Evolutionary conservation across 768 basidiomycete species (phyloP).

Genomic region (Sarcodon aspratus): DNA sequence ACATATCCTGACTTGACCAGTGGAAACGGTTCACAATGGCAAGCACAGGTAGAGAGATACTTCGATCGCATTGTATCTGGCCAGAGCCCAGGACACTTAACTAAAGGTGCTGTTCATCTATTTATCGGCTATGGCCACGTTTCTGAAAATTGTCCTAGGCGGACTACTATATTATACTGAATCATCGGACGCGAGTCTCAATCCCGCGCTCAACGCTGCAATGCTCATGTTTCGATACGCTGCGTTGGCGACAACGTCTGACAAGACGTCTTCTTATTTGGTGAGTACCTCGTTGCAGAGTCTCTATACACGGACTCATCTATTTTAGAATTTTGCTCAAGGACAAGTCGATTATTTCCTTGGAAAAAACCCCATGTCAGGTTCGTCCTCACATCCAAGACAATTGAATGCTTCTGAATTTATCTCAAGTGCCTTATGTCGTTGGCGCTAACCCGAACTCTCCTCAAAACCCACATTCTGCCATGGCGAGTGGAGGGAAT

Average conservation of each 20-base stretch:
- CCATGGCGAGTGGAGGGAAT: conserved; percentile 73
- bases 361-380: conserved; percentile 84
- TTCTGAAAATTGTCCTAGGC: conserved; percentile 28
- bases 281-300: conserved; percentile 19
- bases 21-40: conserved; percentile 51
- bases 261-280: conserved; percentile 48
- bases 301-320: conserved; percentile 4
- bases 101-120: conserved; percentile 41
- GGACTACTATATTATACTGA: conserved; percentile 77
- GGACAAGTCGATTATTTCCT: conserved; percentile 72
- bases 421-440: conserved; percentile 56
- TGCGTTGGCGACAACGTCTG: conserved; percentile 50
- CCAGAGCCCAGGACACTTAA: conserved; percentile 41
- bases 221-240: conserved; percentile 76
- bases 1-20: conserved; percentile 35
- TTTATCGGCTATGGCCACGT: not conserved
- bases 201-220: conserved; percentile 80
- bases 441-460: conserved; percentile 89
- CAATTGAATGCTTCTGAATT: not conserved
- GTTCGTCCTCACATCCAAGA: conserved; percentile 24
- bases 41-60: conserved; percentile 56
- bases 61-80: conserved; percentile 62
- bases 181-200: conserved; percentile 77
- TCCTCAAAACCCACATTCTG: conserved; percentile 84
- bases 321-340: conserved; percentile 46